These are phyloP conservation scores for Thalassiosira sp. DNA, from an alignment of 352 stramenopile genomes.

Conservation along the genomic window DNA sequence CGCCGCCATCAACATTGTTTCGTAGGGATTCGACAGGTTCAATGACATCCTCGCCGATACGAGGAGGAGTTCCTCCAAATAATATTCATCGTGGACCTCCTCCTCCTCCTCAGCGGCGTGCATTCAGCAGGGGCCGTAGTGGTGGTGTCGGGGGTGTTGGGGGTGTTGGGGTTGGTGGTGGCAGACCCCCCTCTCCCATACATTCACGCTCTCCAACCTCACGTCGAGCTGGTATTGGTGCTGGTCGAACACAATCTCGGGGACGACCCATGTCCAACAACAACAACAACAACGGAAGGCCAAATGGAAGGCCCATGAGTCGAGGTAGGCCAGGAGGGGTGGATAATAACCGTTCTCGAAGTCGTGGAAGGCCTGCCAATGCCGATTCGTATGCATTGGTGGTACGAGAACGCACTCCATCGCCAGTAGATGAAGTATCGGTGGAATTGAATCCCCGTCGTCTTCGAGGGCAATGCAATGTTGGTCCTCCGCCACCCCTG, in stretches of 20 bases:
- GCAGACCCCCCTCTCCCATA: slow-evolving; percentile 8
- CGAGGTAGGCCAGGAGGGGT: not conserved
- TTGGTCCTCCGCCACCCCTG: not conserved
- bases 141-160: not conserved
- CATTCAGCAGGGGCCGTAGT: not conserved
- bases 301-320: not conserved
- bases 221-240: too few species aligned
- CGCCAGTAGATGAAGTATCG: not conserved
- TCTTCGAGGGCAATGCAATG: not conserved
- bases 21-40: not conserved
- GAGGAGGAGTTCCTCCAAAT: not conserved
- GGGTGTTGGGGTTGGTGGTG: not conserved
- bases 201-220: slow-evolving; percentile 4
- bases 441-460: not conserved
- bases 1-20: not conserved
- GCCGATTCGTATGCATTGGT: slow-evolving; percentile 9
- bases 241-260: too few species aligned
- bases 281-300: not conserved
- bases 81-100: not conserved
- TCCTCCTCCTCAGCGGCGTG: not conserved
- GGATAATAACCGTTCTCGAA: not conserved
- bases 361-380: not conserved
- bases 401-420: slow-evolving; percentile 10
- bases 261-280: slow-evolving; percentile 1
- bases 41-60: not conserved